phyloP scores from a whole-genome alignment of 2,329 filamentous ascomycete species.

The Lithohypha guttulata region DNA sequence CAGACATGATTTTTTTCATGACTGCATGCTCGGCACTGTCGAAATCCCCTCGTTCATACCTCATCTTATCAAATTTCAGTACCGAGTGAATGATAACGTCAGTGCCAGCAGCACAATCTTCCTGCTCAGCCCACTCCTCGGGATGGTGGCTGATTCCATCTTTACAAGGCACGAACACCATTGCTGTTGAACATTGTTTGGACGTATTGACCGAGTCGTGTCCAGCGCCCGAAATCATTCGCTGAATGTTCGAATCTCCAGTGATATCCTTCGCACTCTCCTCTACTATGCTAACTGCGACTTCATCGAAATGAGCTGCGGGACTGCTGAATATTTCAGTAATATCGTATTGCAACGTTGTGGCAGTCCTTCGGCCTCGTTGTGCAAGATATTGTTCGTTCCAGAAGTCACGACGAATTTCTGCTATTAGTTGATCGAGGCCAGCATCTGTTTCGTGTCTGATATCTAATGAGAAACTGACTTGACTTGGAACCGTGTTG shows the following conservation, averaged over 20 bases:
- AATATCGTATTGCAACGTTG: conserved; percentile 7
- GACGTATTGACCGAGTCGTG: conserved; percentile 56
- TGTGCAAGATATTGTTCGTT: conserved; percentile 2
- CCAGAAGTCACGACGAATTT: conserved; percentile 11
- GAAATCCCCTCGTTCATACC: conserved; percentile 15
- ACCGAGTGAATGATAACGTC: conserved; percentile 20
- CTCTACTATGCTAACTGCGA: conserved; percentile 54
- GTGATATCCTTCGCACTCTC: conserved; percentile 49
- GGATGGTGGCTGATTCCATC: conserved; percentile 56
- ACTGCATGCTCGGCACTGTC: no score
- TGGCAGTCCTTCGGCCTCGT: conserved; percentile 8
- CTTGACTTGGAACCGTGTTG: conserved; percentile 61
- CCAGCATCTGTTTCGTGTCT: conserved; percentile 15
- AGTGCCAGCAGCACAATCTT: conserved; percentile 39
- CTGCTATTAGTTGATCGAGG: conserved; percentile 1
- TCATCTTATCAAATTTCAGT: conserved; percentile 37
- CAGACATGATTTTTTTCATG: no score
- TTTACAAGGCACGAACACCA: conserved; percentile 57
- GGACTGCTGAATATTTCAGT: conserved; percentile 29
- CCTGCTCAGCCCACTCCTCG: conserved; percentile 49
- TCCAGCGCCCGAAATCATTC: conserved; percentile 54
- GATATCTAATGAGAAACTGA: conserved; percentile 28
- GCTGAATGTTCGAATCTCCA: conserved; percentile 31
- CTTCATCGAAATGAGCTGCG: conserved; percentile 46
- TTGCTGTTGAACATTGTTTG: conserved; percentile 49